Evolutionary conservation across 2,329 filamentous ascomycete genomes (phyloP).

Genomic region (Beauveria sp.): DNA sequence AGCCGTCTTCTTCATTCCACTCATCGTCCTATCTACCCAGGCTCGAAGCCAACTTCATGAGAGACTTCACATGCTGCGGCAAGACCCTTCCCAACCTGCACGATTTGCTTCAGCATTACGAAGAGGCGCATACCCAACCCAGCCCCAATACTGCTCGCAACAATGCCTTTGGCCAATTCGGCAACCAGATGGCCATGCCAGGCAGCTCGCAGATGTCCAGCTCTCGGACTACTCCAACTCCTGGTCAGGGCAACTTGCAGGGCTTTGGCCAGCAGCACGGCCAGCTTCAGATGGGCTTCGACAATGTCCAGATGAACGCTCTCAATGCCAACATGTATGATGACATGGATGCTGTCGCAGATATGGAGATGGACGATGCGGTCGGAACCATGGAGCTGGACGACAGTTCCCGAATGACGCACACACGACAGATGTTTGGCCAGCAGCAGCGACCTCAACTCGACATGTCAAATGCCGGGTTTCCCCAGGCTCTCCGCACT

Average conservation of each 20-base stretch:
- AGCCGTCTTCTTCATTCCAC: slow-evolving; percentile 86
- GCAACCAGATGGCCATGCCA: slow-evolving; percentile 24
- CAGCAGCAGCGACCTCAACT: slow-evolving; percentile 61
- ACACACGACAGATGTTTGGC: slow-evolving; percentile 61
- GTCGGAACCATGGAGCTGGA: slow-evolving; percentile 59
- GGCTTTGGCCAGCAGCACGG: slow-evolving; percentile 22
- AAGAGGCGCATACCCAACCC: slow-evolving; percentile 81
- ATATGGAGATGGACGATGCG: slow-evolving; percentile 95
- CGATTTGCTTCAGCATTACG: slow-evolving; percentile 92
- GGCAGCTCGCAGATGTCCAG: slow-evolving; percentile 25
- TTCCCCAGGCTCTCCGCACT: slow-evolving; percentile 70
- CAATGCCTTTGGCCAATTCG: slow-evolving; percentile 33
- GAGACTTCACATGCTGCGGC: slow-evolving; percentile 92
- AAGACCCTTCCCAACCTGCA: slow-evolving; percentile 84
- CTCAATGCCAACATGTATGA: slow-evolving; percentile 34
- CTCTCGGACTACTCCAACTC: slow-evolving; percentile 25
- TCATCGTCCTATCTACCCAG: slow-evolving; percentile 95
- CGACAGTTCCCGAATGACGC: slow-evolving; percentile 58
- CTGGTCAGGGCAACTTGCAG: slow-evolving; percentile 23
- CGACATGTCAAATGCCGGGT: slow-evolving; percentile 70
- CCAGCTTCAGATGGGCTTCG: slow-evolving; percentile 18
- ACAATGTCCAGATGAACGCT: slow-evolving; percentile 32
- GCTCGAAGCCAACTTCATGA: slow-evolving; percentile 95
- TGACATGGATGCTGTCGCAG: slow-evolving; percentile 79
- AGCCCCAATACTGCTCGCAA: slow-evolving; percentile 35